These are phyloP conservation scores for Candida suzukii DNA, from an alignment of 805 yeast genomes.

Conservation along the genomic window DNA sequence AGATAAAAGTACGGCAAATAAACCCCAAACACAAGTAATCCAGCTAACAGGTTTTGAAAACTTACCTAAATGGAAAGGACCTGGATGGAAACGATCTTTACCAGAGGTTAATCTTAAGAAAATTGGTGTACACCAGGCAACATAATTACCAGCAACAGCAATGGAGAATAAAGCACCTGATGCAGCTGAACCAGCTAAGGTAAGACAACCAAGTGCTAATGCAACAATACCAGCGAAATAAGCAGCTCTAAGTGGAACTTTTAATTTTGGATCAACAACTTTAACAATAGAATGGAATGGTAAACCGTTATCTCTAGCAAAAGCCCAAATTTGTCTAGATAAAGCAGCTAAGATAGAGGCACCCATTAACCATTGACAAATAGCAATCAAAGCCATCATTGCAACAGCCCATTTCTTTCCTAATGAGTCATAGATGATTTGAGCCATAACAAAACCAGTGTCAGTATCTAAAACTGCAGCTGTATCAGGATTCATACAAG, in stretches of 20 bases:
- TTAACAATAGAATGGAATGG: slow-evolving; percentile 33
- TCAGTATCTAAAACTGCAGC: slow-evolving; percentile 20
- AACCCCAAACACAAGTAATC: slow-evolving; percentile 42
- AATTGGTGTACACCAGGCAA: slow-evolving; percentile 60
- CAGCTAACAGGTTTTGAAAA: slow-evolving; percentile 37
- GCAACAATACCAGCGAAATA: slow-evolving; percentile 43
- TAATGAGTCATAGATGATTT: slow-evolving; percentile 34
- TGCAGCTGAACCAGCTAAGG: slow-evolving; percentile 52
- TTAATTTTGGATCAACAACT: slow-evolving; percentile 29
- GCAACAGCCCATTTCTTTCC: slow-evolving; percentile 41
- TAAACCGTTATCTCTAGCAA: slow-evolving; percentile 41
- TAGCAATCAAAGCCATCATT: slow-evolving; percentile 35
- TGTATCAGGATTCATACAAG: slow-evolving; percentile 23
- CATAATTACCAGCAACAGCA: slow-evolving; percentile 53
- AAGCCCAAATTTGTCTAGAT: slow-evolving; percentile 41
- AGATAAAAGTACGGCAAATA: slow-evolving; percentile 45
- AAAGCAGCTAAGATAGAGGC: slow-evolving; percentile 34
- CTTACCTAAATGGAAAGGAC: slow-evolving; percentile 59
- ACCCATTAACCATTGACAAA: slow-evolving; percentile 39
- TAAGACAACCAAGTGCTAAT: slow-evolving; percentile 48
- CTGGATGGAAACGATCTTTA: slow-evolving; percentile 48
- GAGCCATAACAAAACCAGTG: slow-evolving; percentile 37
- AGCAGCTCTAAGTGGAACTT: slow-evolving; percentile 45
- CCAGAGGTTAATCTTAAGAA: slow-evolving; percentile 45
- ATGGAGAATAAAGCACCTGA: slow-evolving; percentile 64